These are phyloP conservation scores for Phialophora chinensis DNA, from an alignment of 2,329 filamentous ascomycete species.

Conservation along the genomic window DNA sequence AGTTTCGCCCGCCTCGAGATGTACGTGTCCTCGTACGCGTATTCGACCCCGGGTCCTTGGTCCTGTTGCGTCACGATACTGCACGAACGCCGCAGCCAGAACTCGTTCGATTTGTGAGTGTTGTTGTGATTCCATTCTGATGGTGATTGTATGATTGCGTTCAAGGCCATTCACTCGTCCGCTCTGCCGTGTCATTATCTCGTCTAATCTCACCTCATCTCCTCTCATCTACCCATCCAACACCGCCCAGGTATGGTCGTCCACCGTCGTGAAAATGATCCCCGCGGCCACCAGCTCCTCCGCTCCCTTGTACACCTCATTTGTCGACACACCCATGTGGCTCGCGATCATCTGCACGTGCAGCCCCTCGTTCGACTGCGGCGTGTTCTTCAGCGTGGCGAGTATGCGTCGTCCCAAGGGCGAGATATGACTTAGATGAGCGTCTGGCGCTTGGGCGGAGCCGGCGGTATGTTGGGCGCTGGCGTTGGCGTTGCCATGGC, in stretches of 20 bases:
- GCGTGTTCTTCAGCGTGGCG: constrained; percentile 68
- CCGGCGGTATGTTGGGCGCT: background rate
- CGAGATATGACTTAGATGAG: constrained; percentile 57
- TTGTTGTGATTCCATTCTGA: too few species aligned
- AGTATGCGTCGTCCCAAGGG: constrained; percentile 72
- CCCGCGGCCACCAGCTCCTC: constrained; percentile 79
- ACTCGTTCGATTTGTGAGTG: too few species aligned
- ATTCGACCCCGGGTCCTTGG: too few species aligned
- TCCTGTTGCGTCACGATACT: too few species aligned
- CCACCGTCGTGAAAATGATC: constrained; percentile 85
- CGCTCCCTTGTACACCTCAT: constrained; percentile 75
- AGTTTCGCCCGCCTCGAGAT: too few species aligned
- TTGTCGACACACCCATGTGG: constrained; percentile 67
- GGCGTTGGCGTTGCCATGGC: constrained; percentile 42
- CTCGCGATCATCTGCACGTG: constrained; percentile 78
- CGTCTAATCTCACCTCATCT: background rate
- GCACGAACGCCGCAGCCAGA: too few species aligned
- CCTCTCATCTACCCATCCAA: constrained; percentile 59
- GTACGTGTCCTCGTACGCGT: too few species aligned
- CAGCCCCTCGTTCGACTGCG: constrained; percentile 80
- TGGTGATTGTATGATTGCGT: too few species aligned
- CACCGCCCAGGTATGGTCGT: constrained; percentile 90
- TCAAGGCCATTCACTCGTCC: too few species aligned
- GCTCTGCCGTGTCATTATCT: background rate
- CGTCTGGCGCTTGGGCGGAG: constrained; percentile 39